A percentile compares a stretch with the other conserved stretches of the same genome.
These are phyloP conservation scores for Mortierella sp. DNA, from an alignment of 371 early-diverging fungal genomes.

Conservation along the genomic window DNA sequence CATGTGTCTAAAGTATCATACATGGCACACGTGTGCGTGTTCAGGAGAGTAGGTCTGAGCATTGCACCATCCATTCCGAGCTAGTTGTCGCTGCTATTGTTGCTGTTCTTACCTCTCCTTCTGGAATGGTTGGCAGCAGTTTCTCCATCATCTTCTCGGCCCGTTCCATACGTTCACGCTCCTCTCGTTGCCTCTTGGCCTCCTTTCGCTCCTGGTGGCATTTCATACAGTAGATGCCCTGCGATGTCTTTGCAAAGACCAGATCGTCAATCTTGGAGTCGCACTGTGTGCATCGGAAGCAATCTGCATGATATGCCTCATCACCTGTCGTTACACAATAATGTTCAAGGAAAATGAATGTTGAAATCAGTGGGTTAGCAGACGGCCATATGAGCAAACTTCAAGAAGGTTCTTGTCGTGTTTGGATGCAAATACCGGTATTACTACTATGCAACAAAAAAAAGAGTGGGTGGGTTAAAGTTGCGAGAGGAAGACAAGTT, in stretches of 20 bases:
- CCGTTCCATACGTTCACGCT: slow-evolving; percentile 49
- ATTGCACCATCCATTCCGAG: not conserved
- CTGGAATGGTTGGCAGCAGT: slow-evolving; percentile 51
- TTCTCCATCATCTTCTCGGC: slow-evolving; percentile 43
- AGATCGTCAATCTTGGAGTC: slow-evolving; percentile 80
- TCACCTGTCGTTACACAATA: slow-evolving; percentile 64
- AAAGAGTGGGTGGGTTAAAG: not conserved
- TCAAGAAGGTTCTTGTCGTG: not conserved
- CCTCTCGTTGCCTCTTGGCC: slow-evolving; percentile 55
- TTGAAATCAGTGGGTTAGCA: not conserved
- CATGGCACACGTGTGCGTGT: not conserved
- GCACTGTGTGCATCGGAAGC: slow-evolving; percentile 86
- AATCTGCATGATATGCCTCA: slow-evolving; percentile 88
- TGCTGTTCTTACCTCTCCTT: slow-evolving; percentile 32
- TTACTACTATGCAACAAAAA: not conserved
- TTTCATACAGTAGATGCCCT: slow-evolving; percentile 65
- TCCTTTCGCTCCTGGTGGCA: slow-evolving; percentile 61
- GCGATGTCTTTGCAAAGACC: slow-evolving; percentile 86
- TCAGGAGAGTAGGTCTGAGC: not conserved
- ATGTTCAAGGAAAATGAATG: not conserved
- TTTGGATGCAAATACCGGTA: not conserved
- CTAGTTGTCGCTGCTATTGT: too few species aligned
- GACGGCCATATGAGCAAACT: not conserved
- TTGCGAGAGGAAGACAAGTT: not conserved
- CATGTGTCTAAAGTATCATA: not conserved